These are phyloP conservation scores for Plasmodium cynomolgi DNA, from an alignment of 169 alveolate species.

Conservation along the genomic window DNA sequence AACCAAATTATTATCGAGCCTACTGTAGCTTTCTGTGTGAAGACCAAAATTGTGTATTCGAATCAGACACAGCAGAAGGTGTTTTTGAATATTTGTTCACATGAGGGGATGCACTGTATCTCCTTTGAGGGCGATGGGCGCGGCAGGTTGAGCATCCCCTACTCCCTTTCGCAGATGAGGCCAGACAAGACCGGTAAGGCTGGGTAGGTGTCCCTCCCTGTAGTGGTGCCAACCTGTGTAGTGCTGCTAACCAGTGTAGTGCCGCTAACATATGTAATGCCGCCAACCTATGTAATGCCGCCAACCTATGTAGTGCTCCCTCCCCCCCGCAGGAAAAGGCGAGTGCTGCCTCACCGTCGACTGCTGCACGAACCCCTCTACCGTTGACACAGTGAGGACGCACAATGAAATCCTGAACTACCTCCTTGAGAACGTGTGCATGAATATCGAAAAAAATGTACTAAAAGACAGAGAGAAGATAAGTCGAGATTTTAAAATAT, in stretches of 20 bases:
- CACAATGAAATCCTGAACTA: conserved; percentile 43
- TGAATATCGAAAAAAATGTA: conserved; percentile 39
- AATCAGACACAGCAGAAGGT: conserved; percentile 48
- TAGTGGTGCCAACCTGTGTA: neutral
- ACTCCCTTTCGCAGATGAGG: conserved; percentile 67
- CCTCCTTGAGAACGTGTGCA: conserved; percentile 47
- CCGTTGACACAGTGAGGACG: conserved; percentile 30
- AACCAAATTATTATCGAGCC: conserved; percentile 61
- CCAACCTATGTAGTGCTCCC: neutral
- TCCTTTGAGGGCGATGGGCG: conserved; percentile 14
- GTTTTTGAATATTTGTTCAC: conserved; percentile 50
- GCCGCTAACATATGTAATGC: neutral
- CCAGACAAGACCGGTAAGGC: conserved; percentile 60
- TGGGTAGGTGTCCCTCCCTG: neutral
- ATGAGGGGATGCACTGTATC: conserved; percentile 54
- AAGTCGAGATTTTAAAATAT: conserved; percentile 60
- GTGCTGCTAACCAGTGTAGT: neutral
- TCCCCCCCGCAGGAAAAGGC: conserved; percentile 23
- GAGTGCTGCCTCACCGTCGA: conserved; percentile 52
- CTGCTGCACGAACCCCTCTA: conserved; percentile 50
- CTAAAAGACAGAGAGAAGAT: conserved; percentile 52
- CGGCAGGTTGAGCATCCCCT: conserved; percentile 40
- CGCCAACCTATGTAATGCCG: neutral
- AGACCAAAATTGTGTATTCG: conserved; percentile 48
- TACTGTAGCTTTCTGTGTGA: conserved; percentile 56